Evolutionary conservation across 352 stramenopile species (phyloP).

Genomic region (Phytophthora pistaciae): DNA sequence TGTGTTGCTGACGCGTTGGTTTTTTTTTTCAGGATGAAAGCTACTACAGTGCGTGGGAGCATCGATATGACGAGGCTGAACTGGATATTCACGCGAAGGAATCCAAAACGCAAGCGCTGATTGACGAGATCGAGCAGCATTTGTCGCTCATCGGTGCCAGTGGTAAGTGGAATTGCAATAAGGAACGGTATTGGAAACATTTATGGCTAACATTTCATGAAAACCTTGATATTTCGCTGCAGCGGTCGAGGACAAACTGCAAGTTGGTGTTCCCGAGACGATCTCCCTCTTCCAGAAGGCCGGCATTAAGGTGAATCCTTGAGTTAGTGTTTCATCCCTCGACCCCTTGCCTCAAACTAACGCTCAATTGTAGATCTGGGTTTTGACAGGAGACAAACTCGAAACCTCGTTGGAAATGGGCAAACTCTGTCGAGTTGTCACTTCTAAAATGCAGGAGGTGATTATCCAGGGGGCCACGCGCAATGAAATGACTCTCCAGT

Average conservation of each 20-base stretch:
- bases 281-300: constrained; percentile 91
- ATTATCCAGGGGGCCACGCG: constrained; percentile 56
- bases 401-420: constrained; percentile 99
- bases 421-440: constrained; percentile 90
- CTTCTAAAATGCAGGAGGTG: constrained; percentile 83
- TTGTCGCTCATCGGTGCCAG: constrained; percentile 90
- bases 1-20: background rate
- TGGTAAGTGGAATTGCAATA: too few species aligned
- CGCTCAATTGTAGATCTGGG: constrained; percentile 81
- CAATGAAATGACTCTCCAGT: constrained; percentile 57
- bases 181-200: too few species aligned
- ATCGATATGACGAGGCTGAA: constrained; percentile 73
- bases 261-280: constrained; percentile 96
- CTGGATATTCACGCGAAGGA: constrained; percentile 79
- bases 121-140: constrained; percentile 86
- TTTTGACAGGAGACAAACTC: constrained; percentile 97
- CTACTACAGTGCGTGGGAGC: constrained; percentile 79
- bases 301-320: constrained; percentile 93
- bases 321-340: background rate
- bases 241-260: constrained; percentile 98
- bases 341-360: background rate
- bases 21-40: constrained; percentile 49
- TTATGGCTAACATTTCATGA: too few species aligned
- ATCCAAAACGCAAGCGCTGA: constrained; percentile 56
- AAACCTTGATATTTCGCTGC: too few species aligned